A percentile compares a stretch with the other conserved stretches of the same genome.
These are phyloP conservation scores for Moesziomyces sp. DNA, from an alignment of 1,284 basidiomycete species.

Conservation along the genomic window DNA sequence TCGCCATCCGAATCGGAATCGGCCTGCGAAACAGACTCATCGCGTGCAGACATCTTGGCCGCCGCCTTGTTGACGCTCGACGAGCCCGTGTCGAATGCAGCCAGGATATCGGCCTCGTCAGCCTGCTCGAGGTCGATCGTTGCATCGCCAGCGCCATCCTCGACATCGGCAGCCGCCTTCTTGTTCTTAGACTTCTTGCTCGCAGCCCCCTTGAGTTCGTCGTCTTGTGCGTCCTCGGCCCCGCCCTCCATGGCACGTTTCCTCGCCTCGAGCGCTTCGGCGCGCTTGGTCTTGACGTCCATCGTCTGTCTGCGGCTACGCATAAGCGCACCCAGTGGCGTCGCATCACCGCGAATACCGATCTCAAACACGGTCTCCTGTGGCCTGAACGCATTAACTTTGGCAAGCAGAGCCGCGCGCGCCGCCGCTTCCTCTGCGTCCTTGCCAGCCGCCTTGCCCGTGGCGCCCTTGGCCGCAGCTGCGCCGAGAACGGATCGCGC, in stretches of 20 bases:
- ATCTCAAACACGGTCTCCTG: conserved; percentile 93
- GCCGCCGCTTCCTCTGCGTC: conserved; percentile 71
- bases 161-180: conserved; percentile 60
- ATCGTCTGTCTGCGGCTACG: conserved; percentile 85
- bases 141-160: conserved; percentile 57
- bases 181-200: conserved; percentile 49
- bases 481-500: conserved; percentile 11
- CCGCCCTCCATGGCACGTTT: conserved; percentile 60
- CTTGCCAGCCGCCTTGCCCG: conserved; percentile 20
- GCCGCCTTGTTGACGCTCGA: conserved; percentile 3
- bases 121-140: conserved; percentile 74
- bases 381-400: conserved; percentile 84
- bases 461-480: conserved; percentile 3
- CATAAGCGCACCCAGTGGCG: conserved; percentile 75
- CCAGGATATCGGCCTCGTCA: conserved; percentile 58
- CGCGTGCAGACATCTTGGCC: not conserved
- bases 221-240: conserved; percentile 11
- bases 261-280: conserved; percentile 43
- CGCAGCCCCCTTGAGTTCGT: conserved; percentile 3
- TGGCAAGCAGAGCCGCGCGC: conserved; percentile 77
- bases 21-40: conserved; percentile 49
- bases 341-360: conserved; percentile 77
- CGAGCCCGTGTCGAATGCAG: conserved; percentile 43
- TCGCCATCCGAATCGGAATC: conserved; percentile 69
- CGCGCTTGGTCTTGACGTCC: conserved; percentile 72